phyloP scores from a whole-genome alignment of 2,329 filamentous ascomycete species.

The Cytospora paraplurivora region DNA sequence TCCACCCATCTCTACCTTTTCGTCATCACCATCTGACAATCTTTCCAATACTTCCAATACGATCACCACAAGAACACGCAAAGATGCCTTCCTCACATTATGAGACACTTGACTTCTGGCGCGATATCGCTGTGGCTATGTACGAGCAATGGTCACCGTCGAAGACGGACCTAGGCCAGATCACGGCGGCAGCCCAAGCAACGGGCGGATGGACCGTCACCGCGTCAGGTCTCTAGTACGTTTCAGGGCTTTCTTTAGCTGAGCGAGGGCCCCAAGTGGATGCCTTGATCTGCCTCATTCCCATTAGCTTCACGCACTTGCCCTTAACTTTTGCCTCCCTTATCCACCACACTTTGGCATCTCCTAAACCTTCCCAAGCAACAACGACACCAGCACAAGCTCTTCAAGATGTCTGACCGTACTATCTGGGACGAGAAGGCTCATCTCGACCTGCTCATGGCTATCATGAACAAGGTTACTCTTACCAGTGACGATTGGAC shows the following conservation, averaged over 20 bases:
- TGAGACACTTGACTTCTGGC: slow-evolving; percentile 43
- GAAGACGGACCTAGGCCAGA: slow-evolving; percentile 31
- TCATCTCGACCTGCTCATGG: slow-evolving; percentile 40
- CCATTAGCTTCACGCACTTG: not conserved
- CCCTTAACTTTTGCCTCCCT: not conserved
- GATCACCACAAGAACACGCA: not conserved
- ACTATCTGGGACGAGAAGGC: slow-evolving; percentile 18
- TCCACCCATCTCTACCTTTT: not conserved
- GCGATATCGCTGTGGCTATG: slow-evolving; percentile 48
- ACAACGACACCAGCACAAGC: slow-evolving; percentile 29
- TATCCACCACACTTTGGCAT: not conserved
- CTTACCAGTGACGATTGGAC: slow-evolving; percentile 33
- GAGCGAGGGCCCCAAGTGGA: not conserved
- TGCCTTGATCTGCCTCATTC: not conserved
- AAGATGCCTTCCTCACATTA: slow-evolving; percentile 38
- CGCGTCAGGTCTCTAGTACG: slow-evolving; percentile 32
- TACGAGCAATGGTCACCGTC: slow-evolving; percentile 42
- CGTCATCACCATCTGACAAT: no score
- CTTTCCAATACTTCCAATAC: not conserved
- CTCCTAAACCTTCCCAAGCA: not conserved
- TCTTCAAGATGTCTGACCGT: slow-evolving; percentile 14
- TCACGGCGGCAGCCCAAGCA: slow-evolving; percentile 34
- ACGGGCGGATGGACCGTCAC: slow-evolving; percentile 36
- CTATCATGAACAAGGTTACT: slow-evolving; percentile 37
- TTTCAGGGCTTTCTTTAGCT: not conserved